Evolutionary conservation across 2,329 filamentous ascomycete species (phyloP).

Genomic region (Aspergillus sp.): DNA sequence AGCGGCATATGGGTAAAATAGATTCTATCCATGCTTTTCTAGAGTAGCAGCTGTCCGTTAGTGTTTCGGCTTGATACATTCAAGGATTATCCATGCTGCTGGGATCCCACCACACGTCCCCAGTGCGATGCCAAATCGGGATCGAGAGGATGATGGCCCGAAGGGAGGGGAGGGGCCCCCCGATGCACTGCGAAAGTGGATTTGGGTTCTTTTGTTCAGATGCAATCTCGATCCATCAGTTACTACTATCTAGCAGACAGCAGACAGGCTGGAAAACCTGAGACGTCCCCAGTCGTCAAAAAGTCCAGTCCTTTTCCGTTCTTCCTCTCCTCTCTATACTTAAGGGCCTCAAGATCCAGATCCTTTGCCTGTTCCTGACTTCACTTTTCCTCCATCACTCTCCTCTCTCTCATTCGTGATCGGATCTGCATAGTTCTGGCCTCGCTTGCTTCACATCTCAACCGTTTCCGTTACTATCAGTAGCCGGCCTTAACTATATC

Average conservation of each 20-base stretch:
- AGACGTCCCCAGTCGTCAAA: slow-evolving; percentile 14
- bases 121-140: slow-evolving; percentile 15
- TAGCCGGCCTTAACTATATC: neutral
- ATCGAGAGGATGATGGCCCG: slow-evolving; percentile 12
- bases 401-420: neutral
- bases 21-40: slow-evolving; percentile 18
- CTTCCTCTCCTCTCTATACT: slow-evolving; percentile 11
- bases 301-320: slow-evolving; percentile 12
- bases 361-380: slow-evolving; percentile 10
- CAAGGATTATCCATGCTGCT: slow-evolving; percentile 29
- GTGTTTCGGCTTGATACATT: slow-evolving; percentile 28
- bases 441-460: neutral
- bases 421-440: neutral
- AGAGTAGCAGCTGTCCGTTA: slow-evolving; percentile 14
- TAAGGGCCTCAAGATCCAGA: slow-evolving; percentile 19
- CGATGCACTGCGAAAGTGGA: slow-evolving; percentile 5
- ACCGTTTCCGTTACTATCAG: too few species aligned
- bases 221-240: slow-evolving; percentile 20
- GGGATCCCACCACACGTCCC: slow-evolving; percentile 12
- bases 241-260: slow-evolving; percentile 13
- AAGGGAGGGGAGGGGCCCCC: slow-evolving; percentile 1
- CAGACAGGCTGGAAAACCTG: slow-evolving; percentile 16
- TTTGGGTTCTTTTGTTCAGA: slow-evolving; percentile 19
- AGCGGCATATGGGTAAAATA: slow-evolving; percentile 10
- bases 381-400: slow-evolving; percentile 1